Percentiles rank a stretch among this genome's conserved stretches.
Conservation (phyloP, 2,329 filamentous ascomycete species). For the Paraphoma chrysanthemicola region DNA sequence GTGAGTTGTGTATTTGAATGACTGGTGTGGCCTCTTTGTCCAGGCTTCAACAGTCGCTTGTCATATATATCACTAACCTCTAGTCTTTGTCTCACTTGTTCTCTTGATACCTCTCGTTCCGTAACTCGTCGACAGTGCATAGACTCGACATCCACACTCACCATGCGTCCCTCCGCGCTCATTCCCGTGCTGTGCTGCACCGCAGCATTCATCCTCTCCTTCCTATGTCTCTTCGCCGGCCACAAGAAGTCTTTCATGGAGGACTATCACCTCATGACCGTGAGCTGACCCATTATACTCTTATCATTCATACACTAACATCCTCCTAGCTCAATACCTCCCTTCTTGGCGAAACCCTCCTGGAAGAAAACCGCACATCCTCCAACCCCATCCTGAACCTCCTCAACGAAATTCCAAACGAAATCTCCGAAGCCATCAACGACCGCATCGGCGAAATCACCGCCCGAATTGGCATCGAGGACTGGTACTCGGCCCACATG, state of each 20-base stretch:
- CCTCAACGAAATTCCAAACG: conserved; percentile 44
- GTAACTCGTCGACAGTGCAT: neutral
- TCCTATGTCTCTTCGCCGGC: conserved; percentile 69
- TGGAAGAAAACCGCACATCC: conserved; percentile 35
- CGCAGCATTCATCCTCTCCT: conserved; percentile 63
- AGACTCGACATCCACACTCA: conserved; percentile 1
- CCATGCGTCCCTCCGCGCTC: conserved; percentile 57
- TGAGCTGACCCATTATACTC: conserved; percentile 31
- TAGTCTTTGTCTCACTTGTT: neutral
- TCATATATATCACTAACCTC: neutral
- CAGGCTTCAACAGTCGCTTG: neutral
- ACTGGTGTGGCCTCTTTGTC: conserved; percentile 6
- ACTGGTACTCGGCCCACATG: conserved; percentile 68
- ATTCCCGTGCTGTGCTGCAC: conserved; percentile 60
- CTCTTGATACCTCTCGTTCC: neutral
- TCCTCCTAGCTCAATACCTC: conserved; percentile 62
- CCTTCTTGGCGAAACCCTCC: conserved; percentile 55
- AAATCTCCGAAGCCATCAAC: conserved; percentile 39
- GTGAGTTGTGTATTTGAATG: conserved; percentile 11
- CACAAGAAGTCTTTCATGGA: conserved; percentile 63
- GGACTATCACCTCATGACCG: conserved; percentile 63
- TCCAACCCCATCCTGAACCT: conserved; percentile 39
- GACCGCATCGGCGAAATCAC: conserved; percentile 55
- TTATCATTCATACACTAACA: neutral
- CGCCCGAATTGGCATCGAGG: conserved; percentile 59